Percentiles rank a stretch among this genome's conserved stretches.
Evolutionary conservation across 2,329 filamentous ascomycete species (phyloP).

Genomic region (Cercospora janseana): DNA sequence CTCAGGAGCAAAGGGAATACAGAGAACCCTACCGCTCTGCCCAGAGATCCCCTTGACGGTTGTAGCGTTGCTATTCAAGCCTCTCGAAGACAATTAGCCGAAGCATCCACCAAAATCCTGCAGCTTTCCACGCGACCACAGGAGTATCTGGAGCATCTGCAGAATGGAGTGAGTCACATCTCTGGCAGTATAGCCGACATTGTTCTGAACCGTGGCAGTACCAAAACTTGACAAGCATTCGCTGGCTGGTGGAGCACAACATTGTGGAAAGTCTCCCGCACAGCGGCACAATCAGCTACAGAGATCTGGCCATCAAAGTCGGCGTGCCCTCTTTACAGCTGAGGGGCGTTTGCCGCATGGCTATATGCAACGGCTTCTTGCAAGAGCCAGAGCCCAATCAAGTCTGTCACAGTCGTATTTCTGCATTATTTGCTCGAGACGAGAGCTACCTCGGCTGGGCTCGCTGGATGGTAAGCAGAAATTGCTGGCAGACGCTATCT

Average conservation of each 20-base stretch:
- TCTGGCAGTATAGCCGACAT: neutral
- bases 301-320: slow-evolving; percentile 13
- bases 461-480: slow-evolving; percentile 12
- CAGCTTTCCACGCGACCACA: slow-evolving; percentile 22
- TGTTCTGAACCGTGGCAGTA: slow-evolving; percentile 18
- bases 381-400: slow-evolving; percentile 20
- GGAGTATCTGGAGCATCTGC: slow-evolving; percentile 25
- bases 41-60: slow-evolving; percentile 8
- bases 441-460: slow-evolving; percentile 24
- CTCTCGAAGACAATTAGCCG: slow-evolving; percentile 17
- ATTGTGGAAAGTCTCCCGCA: slow-evolving; percentile 22
- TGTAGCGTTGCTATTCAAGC: neutral
- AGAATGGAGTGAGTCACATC: slow-evolving; percentile 17
- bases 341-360: slow-evolving; percentile 28
- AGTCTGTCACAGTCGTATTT: slow-evolving; percentile 21
- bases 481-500: too few relatives aligned
- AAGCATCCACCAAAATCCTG: slow-evolving; percentile 24
- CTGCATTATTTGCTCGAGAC: slow-evolving; percentile 21
- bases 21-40: neutral
- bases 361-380: slow-evolving; percentile 23
- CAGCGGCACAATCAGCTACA: slow-evolving; percentile 14
- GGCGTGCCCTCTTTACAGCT: slow-evolving; percentile 22
- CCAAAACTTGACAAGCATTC: slow-evolving; percentile 24
- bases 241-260: slow-evolving; percentile 26
- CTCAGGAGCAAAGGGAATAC: neutral